Conservation (phyloP, 116 monocot species). For the Iris pallida region DNA sequence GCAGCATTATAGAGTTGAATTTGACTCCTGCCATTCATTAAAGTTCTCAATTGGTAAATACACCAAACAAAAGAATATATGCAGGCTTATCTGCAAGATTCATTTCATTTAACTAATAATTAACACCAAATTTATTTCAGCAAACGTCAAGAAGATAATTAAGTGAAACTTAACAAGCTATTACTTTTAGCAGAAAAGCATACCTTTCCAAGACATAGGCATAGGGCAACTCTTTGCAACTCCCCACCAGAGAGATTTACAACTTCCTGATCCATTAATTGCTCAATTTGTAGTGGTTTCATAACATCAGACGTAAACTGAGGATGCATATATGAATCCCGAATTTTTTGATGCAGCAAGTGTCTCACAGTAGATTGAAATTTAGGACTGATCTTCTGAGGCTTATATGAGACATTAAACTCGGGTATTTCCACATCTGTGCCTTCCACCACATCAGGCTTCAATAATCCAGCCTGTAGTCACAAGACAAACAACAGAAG, state of each 20-base stretch:
- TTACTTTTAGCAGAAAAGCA: neutral
- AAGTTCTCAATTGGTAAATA: too few species aligned
- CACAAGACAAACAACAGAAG: neutral
- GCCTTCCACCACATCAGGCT: slow-evolving; percentile 47
- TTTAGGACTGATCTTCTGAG: slow-evolving; percentile 59
- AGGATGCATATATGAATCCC: slow-evolving; percentile 58
- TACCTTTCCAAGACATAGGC: slow-evolving; percentile 58
- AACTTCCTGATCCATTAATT: slow-evolving; percentile 63
- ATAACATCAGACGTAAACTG: slow-evolving; percentile 56
- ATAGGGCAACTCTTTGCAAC: slow-evolving; percentile 49
- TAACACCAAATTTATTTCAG: too few species aligned
- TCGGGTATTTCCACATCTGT: slow-evolving; percentile 55
- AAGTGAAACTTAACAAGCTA: too few species aligned
- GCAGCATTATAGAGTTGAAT: too few species aligned
- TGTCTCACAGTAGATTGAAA: slow-evolving; percentile 46
- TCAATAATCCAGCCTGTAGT: slow-evolving; percentile 48
- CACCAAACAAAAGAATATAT: too few species aligned
- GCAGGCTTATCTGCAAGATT: too few species aligned
- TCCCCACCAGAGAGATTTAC: slow-evolving; percentile 62
- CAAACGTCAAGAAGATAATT: too few species aligned
- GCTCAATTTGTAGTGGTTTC: slow-evolving; percentile 63
- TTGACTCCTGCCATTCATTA: too few species aligned
- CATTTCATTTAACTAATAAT: too few species aligned
- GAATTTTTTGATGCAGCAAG: slow-evolving; percentile 52
- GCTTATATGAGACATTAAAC: slow-evolving; percentile 65